Evolutionary conservation across 2,329 filamentous ascomycete species (phyloP).

Genomic region (Colletotrichum sp.): DNA sequence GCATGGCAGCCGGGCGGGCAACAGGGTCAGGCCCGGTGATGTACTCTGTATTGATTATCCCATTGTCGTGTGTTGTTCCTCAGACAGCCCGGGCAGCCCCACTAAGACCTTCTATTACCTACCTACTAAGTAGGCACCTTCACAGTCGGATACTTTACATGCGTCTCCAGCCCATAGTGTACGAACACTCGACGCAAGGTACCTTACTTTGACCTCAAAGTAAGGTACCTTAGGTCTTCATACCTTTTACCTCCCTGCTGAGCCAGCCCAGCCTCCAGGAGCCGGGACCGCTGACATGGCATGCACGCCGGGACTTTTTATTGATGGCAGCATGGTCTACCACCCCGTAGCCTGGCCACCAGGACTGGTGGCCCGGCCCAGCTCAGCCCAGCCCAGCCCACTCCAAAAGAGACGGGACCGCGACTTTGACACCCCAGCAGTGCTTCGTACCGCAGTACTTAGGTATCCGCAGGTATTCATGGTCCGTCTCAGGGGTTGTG

Average conservation of each 20-base stretch:
- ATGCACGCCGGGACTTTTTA: neutral
- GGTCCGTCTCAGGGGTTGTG: neutral
- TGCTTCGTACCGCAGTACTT: neutral
- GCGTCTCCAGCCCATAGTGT: neutral
- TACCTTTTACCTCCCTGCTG: neutral
- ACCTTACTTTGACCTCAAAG: neutral
- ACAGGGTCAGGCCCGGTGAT: neutral
- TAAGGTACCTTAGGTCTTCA: too few species aligned
- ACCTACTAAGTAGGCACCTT: neutral
- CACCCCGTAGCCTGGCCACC: neutral
- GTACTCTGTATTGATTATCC: neutral
- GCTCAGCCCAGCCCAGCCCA: neutral
- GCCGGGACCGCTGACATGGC: neutral
- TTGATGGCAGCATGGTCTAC: neutral
- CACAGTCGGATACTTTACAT: neutral
- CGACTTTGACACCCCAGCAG: neutral
- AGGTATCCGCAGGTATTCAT: neutral
- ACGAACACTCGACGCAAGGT: neutral
- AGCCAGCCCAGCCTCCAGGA: neutral
- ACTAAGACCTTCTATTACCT: neutral
- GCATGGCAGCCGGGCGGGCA: neutral
- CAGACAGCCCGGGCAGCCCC: neutral
- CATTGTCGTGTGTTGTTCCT: neutral
- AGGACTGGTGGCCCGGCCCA: neutral
- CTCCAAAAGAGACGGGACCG: neutral